Percentiles rank a stretch among this genome's conserved stretches.
phyloP scores from a whole-genome alignment of 2,329 filamentous ascomycete species.

The Diaporthe australafricana region DNA sequence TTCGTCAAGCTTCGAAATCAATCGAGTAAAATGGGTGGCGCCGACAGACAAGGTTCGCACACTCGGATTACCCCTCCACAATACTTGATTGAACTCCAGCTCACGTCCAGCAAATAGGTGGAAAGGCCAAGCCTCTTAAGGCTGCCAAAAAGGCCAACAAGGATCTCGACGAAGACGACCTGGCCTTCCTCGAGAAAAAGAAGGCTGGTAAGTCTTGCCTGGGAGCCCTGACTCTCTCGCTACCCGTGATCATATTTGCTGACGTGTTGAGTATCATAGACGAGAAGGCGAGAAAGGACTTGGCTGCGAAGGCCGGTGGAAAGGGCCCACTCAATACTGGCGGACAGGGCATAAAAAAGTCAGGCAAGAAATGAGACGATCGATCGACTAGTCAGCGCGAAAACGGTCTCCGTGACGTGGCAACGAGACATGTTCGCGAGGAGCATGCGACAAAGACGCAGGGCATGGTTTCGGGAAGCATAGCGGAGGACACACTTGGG shows the following conservation, averaged over 20 bases:
- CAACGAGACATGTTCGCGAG: slow-evolving; percentile 29
- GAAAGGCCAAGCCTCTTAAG: slow-evolving; percentile 89
- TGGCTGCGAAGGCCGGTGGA: slow-evolving; percentile 84
- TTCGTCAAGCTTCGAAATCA: neutral
- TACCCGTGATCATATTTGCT: slow-evolving; percentile 29
- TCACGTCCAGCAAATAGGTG: slow-evolving; percentile 62
- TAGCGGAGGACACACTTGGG: slow-evolving; percentile 38
- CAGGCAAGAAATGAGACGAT: slow-evolving; percentile 86
- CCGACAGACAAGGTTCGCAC: slow-evolving; percentile 71
- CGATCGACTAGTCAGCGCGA: neutral
- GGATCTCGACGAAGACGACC: slow-evolving; percentile 89
- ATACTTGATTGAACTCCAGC: neutral
- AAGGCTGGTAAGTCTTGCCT: slow-evolving; percentile 73
- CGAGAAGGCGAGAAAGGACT: slow-evolving; percentile 85
- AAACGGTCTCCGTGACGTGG: neutral
- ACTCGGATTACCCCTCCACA: neutral
- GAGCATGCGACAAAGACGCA: slow-evolving; percentile 35
- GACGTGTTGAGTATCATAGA: slow-evolving; percentile 59
- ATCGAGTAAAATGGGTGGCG: slow-evolving; percentile 69
- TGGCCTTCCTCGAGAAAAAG: slow-evolving; percentile 86
- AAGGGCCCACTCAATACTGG: slow-evolving; percentile 91
- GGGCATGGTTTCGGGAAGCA: slow-evolving; percentile 33
- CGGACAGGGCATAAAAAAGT: slow-evolving; percentile 92
- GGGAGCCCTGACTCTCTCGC: slow-evolving; percentile 7
- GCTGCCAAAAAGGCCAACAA: slow-evolving; percentile 85